Conservation (phyloP, 768 basidiomycete genomes). For the Lentinula detonsa region DNA sequence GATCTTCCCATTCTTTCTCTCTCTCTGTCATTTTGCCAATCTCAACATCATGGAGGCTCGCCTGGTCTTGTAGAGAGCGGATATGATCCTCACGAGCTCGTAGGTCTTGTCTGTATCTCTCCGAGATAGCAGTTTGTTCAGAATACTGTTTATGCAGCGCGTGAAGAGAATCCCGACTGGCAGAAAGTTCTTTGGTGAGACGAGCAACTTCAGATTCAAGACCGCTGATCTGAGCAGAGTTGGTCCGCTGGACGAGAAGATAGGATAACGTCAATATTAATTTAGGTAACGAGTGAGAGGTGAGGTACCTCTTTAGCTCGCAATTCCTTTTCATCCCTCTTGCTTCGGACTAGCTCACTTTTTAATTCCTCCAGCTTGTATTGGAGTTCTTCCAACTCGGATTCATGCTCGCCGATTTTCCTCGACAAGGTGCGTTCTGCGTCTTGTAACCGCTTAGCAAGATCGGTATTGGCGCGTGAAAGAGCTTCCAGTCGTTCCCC, state of each 20-base stretch:
- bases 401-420: slow-evolving; percentile 71
- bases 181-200: slow-evolving; percentile 68
- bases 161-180: slow-evolving; percentile 63
- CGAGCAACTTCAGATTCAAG: slow-evolving; percentile 79
- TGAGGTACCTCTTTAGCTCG: slow-evolving; percentile 71
- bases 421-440: slow-evolving; percentile 63
- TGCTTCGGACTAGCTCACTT: slow-evolving; percentile 70
- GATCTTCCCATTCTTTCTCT: slow-evolving; percentile 65
- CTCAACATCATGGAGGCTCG: slow-evolving; percentile 60
- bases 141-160: slow-evolving; percentile 83
- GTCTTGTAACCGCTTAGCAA: slow-evolving; percentile 71
- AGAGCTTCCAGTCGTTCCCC: slow-evolving; percentile 70
- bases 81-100: slow-evolving; percentile 73
- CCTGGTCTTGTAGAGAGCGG: slow-evolving; percentile 54
- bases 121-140: slow-evolving; percentile 79
- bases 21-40: slow-evolving; percentile 59
- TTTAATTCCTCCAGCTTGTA: slow-evolving; percentile 68
- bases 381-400: slow-evolving; percentile 80
- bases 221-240: slow-evolving; percentile 56
- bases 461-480: slow-evolving; percentile 66
- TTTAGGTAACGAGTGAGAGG: slow-evolving; percentile 1
- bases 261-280: slow-evolving; percentile 3
- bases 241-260: slow-evolving; percentile 43
- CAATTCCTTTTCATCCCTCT: slow-evolving; percentile 91
- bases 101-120: slow-evolving; percentile 70